Base-by-base conservation (phyloP, 2,329 filamentous ascomycete genomes). In the Fusarium xyrophilum region DNA sequence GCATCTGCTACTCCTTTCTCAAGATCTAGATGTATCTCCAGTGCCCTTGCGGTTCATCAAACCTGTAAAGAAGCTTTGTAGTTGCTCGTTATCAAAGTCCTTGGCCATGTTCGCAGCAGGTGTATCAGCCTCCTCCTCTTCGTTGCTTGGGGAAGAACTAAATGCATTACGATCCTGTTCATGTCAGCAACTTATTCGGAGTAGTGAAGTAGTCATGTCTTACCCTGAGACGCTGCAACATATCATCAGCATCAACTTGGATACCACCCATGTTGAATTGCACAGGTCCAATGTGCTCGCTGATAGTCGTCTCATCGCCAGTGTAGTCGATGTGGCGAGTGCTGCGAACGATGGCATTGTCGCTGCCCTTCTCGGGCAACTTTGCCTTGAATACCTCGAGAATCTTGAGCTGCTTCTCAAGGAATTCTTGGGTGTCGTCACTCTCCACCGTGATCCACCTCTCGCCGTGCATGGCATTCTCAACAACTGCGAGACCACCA, bases 191-290 rank as follows among this genome's bases (percentile, higher is more conserved):
- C 6, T 32, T 38, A 6, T 12, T 17, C 1, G 40, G 11, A 33
- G 17, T 10, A 21, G 28, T 25, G 6, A 36, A 36, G 15, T 19
- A 10, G 19, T 7, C n/a, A 36, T 5, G 17, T 28, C 81, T 75
- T 80, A 95, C 93, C 87, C 93, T 94, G 64, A 97, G 83, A 73
- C 91, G 88, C 78, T 93, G 91, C 60, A 97, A 81, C 91, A 96
- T 96, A 74, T 97, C 93, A 75, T 97, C 94, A 12, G 93, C 93
- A 79, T 97, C 93, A 32, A 97, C 92, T 76, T 97, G 93, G 67
- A 99, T 97, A 55, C 96, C 96, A 42, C 96, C 96, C 86, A 99
- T 96, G 77, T 99, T 99, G 82, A 98, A 97, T 76, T 97, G 93
- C 68, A 97, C 93, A 1, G 94, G 93, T 0, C 94, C 94, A 74